Evolutionary conservation across 2,329 filamentous ascomycete species (phyloP).

Genomic region (Ophiostoma tasmaniense): DNA sequence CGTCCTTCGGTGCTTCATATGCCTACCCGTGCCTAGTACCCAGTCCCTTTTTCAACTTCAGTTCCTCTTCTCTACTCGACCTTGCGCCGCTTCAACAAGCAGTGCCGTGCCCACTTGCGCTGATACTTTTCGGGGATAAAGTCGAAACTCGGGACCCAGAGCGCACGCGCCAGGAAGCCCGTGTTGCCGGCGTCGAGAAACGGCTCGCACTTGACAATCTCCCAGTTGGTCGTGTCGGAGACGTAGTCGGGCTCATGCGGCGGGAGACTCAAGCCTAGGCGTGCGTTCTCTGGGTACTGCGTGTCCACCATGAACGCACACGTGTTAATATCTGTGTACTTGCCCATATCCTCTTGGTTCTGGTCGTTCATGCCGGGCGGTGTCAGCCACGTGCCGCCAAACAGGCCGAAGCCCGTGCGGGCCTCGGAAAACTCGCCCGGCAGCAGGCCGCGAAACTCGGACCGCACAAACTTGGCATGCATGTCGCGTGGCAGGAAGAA

Average conservation of each 20-base stretch:
- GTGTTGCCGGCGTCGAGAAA: slow-evolving; percentile 79
- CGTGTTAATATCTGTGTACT: slow-evolving; percentile 69
- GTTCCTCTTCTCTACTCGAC: neutral
- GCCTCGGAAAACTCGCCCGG: slow-evolving; percentile 85
- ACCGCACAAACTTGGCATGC: slow-evolving; percentile 81
- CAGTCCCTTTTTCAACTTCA: neutral
- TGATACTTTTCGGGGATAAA: slow-evolving; percentile 61
- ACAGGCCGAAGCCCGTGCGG: slow-evolving; percentile 58
- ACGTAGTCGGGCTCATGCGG: slow-evolving; percentile 73
- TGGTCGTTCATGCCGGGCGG: slow-evolving; percentile 84
- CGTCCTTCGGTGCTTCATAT: neutral
- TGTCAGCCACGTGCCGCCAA: slow-evolving; percentile 74
- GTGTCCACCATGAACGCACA: slow-evolving; percentile 88
- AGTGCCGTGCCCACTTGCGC: slow-evolving; percentile 82
- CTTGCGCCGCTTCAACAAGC: slow-evolving; percentile 49
- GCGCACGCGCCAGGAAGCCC: slow-evolving; percentile 60
- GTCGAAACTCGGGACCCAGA: slow-evolving; percentile 70
- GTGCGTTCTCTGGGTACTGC: slow-evolving; percentile 54
- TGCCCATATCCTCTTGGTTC: slow-evolving; percentile 76
- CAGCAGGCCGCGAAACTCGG: slow-evolving; percentile 79
- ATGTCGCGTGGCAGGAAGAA: slow-evolving; percentile 81
- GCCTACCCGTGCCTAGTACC: neutral
- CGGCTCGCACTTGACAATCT: slow-evolving; percentile 61
- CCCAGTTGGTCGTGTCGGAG: slow-evolving; percentile 66
- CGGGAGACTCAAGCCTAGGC: slow-evolving; percentile 36